Conservation (phyloP, 257 asterid genomes). For the Gentiana straminea region DNA sequence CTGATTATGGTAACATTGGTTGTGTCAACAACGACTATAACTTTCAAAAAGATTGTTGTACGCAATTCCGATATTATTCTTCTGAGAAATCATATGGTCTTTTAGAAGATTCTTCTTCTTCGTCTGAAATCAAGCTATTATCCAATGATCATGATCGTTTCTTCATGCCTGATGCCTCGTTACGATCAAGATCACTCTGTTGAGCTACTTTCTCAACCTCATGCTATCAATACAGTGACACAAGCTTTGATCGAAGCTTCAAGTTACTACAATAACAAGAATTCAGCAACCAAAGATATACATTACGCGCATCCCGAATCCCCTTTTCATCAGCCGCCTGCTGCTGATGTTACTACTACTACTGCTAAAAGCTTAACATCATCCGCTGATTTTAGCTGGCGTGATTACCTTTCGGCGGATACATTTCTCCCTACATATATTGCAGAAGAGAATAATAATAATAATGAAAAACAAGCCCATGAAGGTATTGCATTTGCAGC, state of each 20-base stretch:
- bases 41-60: constrained; percentile 37
- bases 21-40: constrained; percentile 9
- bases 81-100: constrained; percentile 14
- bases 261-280: constrained; percentile 11
- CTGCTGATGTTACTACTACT: constrained; percentile 18
- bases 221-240: constrained; percentile 47
- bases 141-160: constrained; percentile 5
- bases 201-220: constrained; percentile 54
- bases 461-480: constrained; percentile 1
- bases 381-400: constrained; percentile 48
- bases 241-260: constrained; percentile 16
- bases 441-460: constrained; percentile 2
- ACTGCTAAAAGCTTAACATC: constrained; percentile 20
- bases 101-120: constrained; percentile 6
- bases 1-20: constrained; percentile 77
- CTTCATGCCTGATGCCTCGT: constrained; percentile 13
- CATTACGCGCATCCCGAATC: no score
- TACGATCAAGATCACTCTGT: constrained; percentile 9
- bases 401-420: constrained; percentile 71
- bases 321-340: background rate
- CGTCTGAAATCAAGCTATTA: constrained; percentile 6
- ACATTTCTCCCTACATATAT: constrained; percentile 17
- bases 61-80: constrained; percentile 31
- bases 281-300: background rate
- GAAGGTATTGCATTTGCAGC: background rate